Conservation (phyloP, 352 stramenopile species). For the Phytophthora cactorum region DNA sequence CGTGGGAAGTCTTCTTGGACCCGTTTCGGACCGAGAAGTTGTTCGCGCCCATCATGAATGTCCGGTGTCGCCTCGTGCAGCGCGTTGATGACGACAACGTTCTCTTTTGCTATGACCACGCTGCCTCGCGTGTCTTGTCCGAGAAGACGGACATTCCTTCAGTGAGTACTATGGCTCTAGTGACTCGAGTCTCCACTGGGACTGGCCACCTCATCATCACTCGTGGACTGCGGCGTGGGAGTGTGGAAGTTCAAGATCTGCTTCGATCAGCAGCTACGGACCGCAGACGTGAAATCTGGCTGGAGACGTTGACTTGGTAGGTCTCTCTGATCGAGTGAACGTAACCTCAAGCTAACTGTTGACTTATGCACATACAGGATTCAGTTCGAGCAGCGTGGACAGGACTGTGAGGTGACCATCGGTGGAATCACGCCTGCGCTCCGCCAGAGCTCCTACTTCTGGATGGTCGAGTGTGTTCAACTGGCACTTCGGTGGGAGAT, state of each 20-base stretch:
- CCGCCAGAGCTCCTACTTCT: constrained; percentile 46
- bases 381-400: constrained; percentile 41
- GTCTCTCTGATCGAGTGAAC: not conserved
- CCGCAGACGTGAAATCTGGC: constrained; percentile 28
- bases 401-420: constrained; percentile 44
- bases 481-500: constrained; percentile 51
- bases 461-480: constrained; percentile 50
- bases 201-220: constrained; percentile 39
- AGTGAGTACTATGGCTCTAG: constrained; percentile 34
- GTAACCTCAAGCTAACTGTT: constrained; percentile 10
- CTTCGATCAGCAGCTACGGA: constrained; percentile 14
- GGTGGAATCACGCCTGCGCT: constrained; percentile 42
- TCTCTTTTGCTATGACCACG: constrained; percentile 41
- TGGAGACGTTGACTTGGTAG: constrained; percentile 36
- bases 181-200: constrained; percentile 28
- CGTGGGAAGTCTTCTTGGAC: constrained; percentile 37
- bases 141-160: constrained; percentile 32
- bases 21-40: constrained; percentile 32
- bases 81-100: constrained; percentile 42
- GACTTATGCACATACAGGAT: constrained; percentile 17
- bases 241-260: constrained; percentile 37
- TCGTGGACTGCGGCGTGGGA: constrained; percentile 40
- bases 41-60: constrained; percentile 35
- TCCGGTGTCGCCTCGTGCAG: constrained; percentile 36
- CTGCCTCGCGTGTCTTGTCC: constrained; percentile 29